Conservation (phyloP, 306 rosid genomes). For the Casuarina cunninghamiana region DNA sequence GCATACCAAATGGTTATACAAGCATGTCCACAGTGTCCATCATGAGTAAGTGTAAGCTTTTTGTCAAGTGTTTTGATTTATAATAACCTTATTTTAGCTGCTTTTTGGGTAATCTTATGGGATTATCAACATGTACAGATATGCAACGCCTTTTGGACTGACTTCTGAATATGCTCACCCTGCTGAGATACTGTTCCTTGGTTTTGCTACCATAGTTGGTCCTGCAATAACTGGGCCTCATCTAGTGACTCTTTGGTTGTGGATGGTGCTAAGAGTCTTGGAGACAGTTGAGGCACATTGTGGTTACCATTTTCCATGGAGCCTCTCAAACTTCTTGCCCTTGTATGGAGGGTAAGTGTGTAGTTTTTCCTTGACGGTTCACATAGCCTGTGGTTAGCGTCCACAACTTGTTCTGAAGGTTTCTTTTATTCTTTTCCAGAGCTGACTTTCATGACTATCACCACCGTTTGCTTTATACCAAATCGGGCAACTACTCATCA, state of each 20-base stretch:
- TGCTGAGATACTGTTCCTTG: slow-evolving; percentile 94
- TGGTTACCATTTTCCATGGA: slow-evolving; percentile 97
- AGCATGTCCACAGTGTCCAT: slow-evolving; percentile 94
- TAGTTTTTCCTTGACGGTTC: slow-evolving; percentile 14
- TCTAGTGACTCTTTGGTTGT: slow-evolving; percentile 87
- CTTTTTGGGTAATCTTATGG: slow-evolving; percentile 23
- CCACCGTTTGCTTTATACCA: slow-evolving; percentile 90
- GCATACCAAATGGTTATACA: slow-evolving; percentile 96
- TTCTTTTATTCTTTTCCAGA: slow-evolving; percentile 41
- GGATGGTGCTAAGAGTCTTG: slow-evolving; percentile 90
- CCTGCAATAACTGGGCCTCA: slow-evolving; percentile 98
- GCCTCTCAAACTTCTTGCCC: slow-evolving; percentile 85
- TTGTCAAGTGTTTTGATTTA: slow-evolving; percentile 14
- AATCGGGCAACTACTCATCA: slow-evolving; percentile 97
- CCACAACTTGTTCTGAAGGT: slow-evolving; percentile 24
- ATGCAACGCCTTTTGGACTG: slow-evolving; percentile 95
- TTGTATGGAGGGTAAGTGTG: slow-evolving; percentile 85
- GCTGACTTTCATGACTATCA: slow-evolving; percentile 98
- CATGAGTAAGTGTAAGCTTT: slow-evolving; percentile 74
- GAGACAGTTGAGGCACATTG: slow-evolving; percentile 98
- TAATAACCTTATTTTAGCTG: slow-evolving; percentile 20
- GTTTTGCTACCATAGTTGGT: slow-evolving; percentile 90
- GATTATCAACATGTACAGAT: slow-evolving; percentile 45
- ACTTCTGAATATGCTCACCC: slow-evolving; percentile 99
- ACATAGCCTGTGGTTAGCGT: slow-evolving; percentile 15